Percentiles rank a stretch among this genome's conserved stretches.
These are phyloP conservation scores for Fusarium subtropicale DNA, from an alignment of 2,329 filamentous ascomycete genomes.

Conservation along the genomic window DNA sequence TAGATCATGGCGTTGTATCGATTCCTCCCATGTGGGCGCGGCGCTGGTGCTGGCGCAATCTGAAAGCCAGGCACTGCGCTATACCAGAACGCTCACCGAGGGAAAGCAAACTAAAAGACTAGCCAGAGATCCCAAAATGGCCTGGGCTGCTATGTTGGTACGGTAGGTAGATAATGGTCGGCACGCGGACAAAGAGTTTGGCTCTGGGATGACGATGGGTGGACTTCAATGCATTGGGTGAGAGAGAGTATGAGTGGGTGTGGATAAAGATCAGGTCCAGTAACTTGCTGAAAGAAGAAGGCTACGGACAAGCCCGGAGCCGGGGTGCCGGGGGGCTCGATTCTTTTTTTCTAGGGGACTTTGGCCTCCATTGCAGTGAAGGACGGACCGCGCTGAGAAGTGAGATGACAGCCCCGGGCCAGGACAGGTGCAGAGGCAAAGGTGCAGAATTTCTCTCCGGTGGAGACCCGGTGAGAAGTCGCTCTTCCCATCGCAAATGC, in stretches of 20 bases:
- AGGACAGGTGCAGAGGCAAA: slow-evolving; percentile 9
- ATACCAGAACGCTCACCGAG: slow-evolving; percentile 52
- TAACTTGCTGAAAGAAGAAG: slow-evolving; percentile 9
- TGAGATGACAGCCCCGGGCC: not conserved
- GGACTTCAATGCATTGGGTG: slow-evolving; percentile 18
- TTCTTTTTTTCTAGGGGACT: slow-evolving; percentile 12
- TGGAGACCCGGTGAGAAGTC: slow-evolving; percentile 23
- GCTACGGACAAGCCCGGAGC: slow-evolving; percentile 22
- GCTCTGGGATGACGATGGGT: slow-evolving; percentile 22
- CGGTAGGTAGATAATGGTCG: slow-evolving; percentile 8
- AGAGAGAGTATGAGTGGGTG: slow-evolving; percentile 21
- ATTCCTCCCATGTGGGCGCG: slow-evolving; percentile 43
- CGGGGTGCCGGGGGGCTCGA: slow-evolving; percentile 11
- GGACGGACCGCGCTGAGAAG: slow-evolving; percentile 28
- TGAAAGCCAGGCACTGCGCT: slow-evolving; percentile 39
- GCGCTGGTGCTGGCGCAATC: slow-evolving; percentile 36
- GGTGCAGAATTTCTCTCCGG: slow-evolving; percentile 28
- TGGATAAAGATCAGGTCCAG: slow-evolving; percentile 11
- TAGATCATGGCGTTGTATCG: slow-evolving; percentile 46
- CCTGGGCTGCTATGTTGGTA: slow-evolving; percentile 7
- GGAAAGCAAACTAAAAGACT: slow-evolving; percentile 37
- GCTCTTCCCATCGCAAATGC: slow-evolving; percentile 3
- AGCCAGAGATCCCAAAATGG: slow-evolving; percentile 33
- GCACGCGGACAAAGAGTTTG: slow-evolving; percentile 39
- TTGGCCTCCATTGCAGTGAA: not conserved